Conservation (phyloP, 257 asterid genomes). For the Voacanga thouarsii region DNA sequence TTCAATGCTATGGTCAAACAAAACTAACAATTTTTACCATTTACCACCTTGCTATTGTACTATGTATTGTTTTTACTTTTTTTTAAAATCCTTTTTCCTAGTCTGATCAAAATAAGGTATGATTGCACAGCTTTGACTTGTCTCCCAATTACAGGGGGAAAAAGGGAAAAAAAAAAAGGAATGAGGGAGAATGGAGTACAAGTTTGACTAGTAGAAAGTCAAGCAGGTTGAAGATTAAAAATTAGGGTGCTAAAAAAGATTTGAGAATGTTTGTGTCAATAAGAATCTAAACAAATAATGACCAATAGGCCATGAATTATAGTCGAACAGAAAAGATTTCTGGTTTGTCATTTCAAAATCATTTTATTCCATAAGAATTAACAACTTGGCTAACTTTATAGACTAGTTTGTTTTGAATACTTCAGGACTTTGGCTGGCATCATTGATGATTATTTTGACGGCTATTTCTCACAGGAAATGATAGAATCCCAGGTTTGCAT, state of each 20-base stretch:
- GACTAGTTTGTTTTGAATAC: constrained; percentile 36
- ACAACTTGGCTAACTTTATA: constrained; percentile 24
- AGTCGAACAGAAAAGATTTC: background rate
- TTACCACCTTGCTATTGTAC: background rate
- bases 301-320: background rate
- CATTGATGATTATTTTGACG: constrained; percentile 85
- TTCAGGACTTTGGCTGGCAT: constrained; percentile 90
- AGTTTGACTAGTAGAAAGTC: background rate
- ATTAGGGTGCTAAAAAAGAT: background rate
- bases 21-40: background rate
- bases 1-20: background rate
- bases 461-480: constrained; percentile 87
- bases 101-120: background rate
- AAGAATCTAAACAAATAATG: background rate
- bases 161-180: background rate
- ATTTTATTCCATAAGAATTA: background rate
- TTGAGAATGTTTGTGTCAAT: background rate
- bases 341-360: background rate
- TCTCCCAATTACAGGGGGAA: too few species aligned
- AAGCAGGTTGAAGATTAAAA: background rate
- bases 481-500: constrained; percentile 82
- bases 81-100: background rate
- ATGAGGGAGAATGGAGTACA: background rate
- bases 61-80: background rate
- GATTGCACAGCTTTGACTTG: background rate